Conservation (phyloP, 441 rosid genomes). For the Pelargonium australe region DNA sequence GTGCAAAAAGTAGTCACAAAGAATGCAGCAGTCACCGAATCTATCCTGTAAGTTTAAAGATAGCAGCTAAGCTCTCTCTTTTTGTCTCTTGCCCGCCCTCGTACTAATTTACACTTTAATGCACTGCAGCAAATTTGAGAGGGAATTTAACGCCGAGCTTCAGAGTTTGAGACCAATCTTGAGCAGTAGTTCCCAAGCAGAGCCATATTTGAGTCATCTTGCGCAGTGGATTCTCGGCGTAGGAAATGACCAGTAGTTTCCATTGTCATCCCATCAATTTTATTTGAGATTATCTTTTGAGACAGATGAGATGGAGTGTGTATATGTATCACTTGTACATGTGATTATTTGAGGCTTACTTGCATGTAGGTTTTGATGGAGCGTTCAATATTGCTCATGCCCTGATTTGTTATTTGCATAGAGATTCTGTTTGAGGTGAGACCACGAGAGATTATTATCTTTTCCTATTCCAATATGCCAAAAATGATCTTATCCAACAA, state of each 20-base stretch:
- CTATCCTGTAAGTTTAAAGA: conserved; percentile 64
- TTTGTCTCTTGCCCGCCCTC: neutral
- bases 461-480: no score
- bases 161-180: conserved; percentile 76
- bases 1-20: conserved; percentile 37
- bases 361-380: no score
- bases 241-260: conserved; percentile 40
- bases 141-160: conserved; percentile 77
- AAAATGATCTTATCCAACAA: no score
- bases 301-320: no score
- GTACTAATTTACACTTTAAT: neutral
- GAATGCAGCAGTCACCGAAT: conserved; percentile 55
- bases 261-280: neutral
- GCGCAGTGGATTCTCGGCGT: conserved; percentile 89
- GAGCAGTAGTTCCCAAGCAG: conserved; percentile 80
- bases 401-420: no score
- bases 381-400: no score
- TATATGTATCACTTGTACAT: no score
- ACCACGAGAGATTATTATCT: no score
- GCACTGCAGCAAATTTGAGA: conserved; percentile 62
- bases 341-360: no score
- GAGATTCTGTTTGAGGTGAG: no score
- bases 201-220: conserved; percentile 92
- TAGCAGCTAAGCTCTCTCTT: neutral
- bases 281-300: neutral